Evolutionary conservation across 2,329 filamentous ascomycete genomes (phyloP).

Genomic region (Ophiostoma tasmaniense): DNA sequence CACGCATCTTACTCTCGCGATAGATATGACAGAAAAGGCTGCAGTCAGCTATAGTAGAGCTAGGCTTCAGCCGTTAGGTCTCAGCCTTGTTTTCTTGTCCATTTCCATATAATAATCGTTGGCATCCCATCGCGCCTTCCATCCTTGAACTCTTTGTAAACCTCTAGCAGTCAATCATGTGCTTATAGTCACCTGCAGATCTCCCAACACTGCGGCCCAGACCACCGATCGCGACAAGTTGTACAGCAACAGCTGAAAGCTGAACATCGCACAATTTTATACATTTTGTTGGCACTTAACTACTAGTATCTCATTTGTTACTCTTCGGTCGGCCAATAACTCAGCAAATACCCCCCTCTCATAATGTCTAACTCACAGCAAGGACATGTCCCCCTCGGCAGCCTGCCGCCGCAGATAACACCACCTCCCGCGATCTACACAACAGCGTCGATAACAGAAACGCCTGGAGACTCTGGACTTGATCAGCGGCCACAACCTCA

Average conservation of each 20-base stretch:
- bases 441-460: not conserved
- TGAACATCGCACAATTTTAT: not conserved
- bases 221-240: not conserved
- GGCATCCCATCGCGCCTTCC: not conserved
- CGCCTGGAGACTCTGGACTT: not conserved
- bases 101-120: not conserved
- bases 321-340: not conserved
- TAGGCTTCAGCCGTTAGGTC: not conserved
- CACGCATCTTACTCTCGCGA: not conserved
- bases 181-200: not conserved
- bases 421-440: not conserved
- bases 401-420: not conserved
- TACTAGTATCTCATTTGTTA: not conserved
- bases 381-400: not conserved
- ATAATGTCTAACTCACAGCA: not conserved
- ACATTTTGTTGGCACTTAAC: not conserved
- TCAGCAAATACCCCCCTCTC: not conserved
- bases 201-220: not conserved
- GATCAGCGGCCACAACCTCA: too few relatives aligned
- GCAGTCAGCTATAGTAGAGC: not conserved
- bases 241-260: not conserved
- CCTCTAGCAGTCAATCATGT: not conserved
- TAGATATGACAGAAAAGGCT: not conserved
- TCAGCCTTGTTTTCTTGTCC: not conserved
- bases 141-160: not conserved